phyloP scores from a whole-genome alignment of 139 green algal genomes.

The Zygnema circumcarinatum region DNA sequence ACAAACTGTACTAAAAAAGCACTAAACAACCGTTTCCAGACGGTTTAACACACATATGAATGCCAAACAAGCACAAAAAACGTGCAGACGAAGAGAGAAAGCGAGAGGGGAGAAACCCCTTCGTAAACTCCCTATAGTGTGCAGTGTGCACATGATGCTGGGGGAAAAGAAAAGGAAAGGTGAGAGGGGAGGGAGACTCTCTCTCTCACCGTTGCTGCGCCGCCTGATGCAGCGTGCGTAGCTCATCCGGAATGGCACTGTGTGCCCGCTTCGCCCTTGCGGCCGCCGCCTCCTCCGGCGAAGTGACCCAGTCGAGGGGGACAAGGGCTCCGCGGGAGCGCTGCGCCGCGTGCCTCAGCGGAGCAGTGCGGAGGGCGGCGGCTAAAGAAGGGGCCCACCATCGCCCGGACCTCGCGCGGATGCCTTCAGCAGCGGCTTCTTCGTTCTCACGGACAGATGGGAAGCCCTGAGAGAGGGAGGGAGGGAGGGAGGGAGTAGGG shows the following conservation, averaged over 20 bases:
- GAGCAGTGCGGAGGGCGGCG: background rate
- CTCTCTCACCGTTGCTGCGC: constrained; percentile 16
- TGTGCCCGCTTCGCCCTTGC: background rate
- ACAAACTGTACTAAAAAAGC: too few species aligned
- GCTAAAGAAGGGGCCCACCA: constrained; percentile 8
- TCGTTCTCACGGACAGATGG: constrained; percentile 24
- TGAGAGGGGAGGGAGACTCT: too few species aligned
- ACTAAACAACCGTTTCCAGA: too few species aligned
- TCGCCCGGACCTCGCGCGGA: background rate
- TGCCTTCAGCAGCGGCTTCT: background rate
- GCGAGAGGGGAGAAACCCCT: too few species aligned
- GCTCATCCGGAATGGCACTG: constrained; percentile 19
- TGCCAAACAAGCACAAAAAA: background rate
- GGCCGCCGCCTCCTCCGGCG: background rate
- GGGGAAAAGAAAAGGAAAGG: too few species aligned
- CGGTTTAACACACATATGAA: too few species aligned
- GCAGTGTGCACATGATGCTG: too few species aligned
- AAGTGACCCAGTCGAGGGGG: constrained; percentile 8
- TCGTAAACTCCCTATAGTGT: too few species aligned
- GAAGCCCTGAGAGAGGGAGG: too few species aligned
- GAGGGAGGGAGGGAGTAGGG: background rate
- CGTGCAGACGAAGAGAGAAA: too few species aligned
- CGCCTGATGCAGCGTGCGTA: constrained; percentile 20
- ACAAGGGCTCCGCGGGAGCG: background rate
- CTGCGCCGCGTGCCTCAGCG: background rate